Conservation (phyloP, 140 eudicot species). For the Senecio squalidus region DNA sequence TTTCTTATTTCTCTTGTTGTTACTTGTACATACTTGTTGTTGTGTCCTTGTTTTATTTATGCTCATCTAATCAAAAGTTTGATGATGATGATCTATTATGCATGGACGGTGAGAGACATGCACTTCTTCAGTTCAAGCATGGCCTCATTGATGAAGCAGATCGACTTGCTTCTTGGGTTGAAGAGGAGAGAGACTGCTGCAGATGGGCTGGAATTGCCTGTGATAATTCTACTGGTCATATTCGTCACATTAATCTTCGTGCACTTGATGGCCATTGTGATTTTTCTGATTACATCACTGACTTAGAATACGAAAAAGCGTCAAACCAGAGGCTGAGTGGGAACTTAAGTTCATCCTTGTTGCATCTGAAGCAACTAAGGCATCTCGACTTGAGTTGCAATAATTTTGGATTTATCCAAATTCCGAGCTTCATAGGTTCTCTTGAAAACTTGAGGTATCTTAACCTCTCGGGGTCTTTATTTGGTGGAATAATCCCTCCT, state of each 20-base stretch:
- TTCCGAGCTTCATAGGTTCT: constrained; percentile 18
- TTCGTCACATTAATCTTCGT: constrained; percentile 23
- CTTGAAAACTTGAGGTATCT: constrained; percentile 21
- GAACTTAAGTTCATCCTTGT: constrained; percentile 19
- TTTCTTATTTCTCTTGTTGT: background rate
- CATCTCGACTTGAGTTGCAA: constrained; percentile 27
- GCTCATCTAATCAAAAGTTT: constrained; percentile 6
- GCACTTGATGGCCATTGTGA: background rate
- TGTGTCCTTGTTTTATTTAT: constrained; percentile 10
- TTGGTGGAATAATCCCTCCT: constrained; percentile 14
- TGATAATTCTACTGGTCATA: constrained; percentile 34
- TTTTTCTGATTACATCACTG: background rate
- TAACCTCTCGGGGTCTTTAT: constrained; percentile 11
- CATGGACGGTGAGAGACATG: constrained; percentile 25
- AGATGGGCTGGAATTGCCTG: constrained; percentile 33
- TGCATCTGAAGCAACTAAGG: constrained; percentile 16
- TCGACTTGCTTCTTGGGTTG: constrained; percentile 31
- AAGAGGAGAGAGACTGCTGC: constrained; percentile 26
- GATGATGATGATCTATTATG: constrained; percentile 16
- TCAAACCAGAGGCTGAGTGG: background rate
- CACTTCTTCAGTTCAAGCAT: constrained; percentile 29
- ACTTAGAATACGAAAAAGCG: background rate
- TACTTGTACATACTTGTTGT: constrained; percentile 6
- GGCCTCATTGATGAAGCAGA: constrained; percentile 21
- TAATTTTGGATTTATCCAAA: background rate